Base-by-base conservation (phyloP, 306 rosid species). In the Castanospermum australe region DNA sequence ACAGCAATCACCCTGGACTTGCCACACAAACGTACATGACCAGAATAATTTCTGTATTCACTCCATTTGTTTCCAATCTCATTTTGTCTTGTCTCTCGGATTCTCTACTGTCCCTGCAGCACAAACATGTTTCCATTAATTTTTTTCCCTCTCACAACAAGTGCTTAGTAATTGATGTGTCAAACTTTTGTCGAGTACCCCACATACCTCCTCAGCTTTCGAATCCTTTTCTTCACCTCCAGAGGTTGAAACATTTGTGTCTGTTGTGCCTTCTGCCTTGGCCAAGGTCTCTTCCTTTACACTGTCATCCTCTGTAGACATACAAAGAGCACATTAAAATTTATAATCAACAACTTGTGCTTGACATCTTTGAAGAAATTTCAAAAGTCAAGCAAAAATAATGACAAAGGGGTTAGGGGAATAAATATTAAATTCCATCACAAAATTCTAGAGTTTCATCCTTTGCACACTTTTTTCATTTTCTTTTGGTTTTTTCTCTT, bases 381-480 rank as follows among this genome's bases (percentile, higher is more conserved):
- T 18, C 9, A 35, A 10, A 30, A 61, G 24, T 30, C 2, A 36
- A 36, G 7, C 18, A n/a, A 55, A 47, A 30, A 44, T 41, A 30
- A 44, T 41, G 15, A 70, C 1, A 56, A 60, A 18, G 4, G 52
- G 18, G 14, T 47, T 4, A 47, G 15, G 52, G 18, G 18, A 52
- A 52, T 52, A 52, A 52, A 52, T 20, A 18, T 42, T 11, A 42
- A 67, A 11, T 67, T 56, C 28, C 6, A 38, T 36, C 30, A 36
- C 15, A 14, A 28, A 8, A 73, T 4, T 18, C 14, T 22, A 14
- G 28, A 22, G 45, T 25, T 6, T 32, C 28, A 71, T 45, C 14
- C 51, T 74, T 74, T 70, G 22, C 61, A 48, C 30, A 83, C 87
- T 90, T 60, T 83, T 82, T 75, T 47, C 80, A 51, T 47, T 54